Evolutionary conservation across 495 filamentous ascomycete genomes (phyloP).

Genomic region (Podospora pseudoanserina): DNA sequence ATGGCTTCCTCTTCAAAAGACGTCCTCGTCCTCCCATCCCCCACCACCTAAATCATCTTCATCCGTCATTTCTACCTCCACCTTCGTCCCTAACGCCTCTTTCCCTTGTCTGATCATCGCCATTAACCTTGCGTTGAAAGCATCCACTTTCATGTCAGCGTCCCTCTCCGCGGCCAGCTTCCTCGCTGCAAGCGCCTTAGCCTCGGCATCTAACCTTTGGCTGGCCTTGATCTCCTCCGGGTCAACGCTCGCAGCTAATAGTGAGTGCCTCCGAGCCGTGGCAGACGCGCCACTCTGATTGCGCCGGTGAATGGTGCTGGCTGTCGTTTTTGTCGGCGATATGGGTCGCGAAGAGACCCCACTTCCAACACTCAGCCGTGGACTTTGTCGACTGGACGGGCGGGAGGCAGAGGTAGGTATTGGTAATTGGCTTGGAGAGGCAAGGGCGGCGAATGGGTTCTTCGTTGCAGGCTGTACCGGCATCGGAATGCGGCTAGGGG

Average conservation of each 20-base stretch:
- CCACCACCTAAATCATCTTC: conserved; percentile 38
- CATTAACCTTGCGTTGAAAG: conserved; percentile 72
- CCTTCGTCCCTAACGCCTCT: conserved; percentile 76
- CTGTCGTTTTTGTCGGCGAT: conserved; percentile 24
- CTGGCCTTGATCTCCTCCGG: conserved; percentile 34
- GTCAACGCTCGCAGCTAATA: conserved; percentile 13
- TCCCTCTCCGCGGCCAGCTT: conserved; percentile 69
- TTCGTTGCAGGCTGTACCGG: conserved; percentile 14
- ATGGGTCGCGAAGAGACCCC: conserved; percentile 5
- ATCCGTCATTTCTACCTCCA: conserved; percentile 64
- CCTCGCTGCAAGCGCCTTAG: conserved; percentile 62
- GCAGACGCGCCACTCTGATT: conserved; percentile 32
- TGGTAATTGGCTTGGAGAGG: conserved; percentile 1
- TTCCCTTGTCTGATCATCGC: conserved; percentile 85
- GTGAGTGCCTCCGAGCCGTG: neutral
- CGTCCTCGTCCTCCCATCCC: conserved; percentile 7
- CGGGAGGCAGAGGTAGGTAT: conserved; percentile 17
- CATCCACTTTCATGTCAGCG: conserved; percentile 70
- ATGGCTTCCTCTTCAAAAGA: neutral
- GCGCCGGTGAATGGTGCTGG: conserved; percentile 30
- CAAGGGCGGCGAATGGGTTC: conserved; percentile 10
- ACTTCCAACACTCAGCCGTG: conserved; percentile 11
- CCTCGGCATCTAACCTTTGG: conserved; percentile 54
- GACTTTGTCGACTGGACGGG: conserved; percentile 12
- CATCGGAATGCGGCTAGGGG: conserved; percentile 41